Base-by-base conservation (phyloP, 495 filamentous ascomycete species). In the Talaromyces adpressus region DNA sequence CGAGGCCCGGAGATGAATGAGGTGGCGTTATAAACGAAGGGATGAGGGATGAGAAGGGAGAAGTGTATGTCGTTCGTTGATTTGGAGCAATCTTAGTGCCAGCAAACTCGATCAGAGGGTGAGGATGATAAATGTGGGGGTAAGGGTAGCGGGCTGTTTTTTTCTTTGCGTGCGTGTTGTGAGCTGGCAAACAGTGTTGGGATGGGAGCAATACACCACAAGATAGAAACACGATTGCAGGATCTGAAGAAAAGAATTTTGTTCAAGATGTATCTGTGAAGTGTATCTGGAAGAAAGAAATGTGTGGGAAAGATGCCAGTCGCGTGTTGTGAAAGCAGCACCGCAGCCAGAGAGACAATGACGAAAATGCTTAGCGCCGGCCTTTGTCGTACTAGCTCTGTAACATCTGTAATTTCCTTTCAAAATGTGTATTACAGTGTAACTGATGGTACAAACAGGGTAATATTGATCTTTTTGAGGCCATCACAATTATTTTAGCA, bases 241-340 rank as follows among this genome's bases (percentile, higher is more conserved):
- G 11, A 49, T 20, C 5, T 18, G 62, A 68, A 62, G 47, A 60
- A 66, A 65, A 64, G 67, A 54, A 58, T 65, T 67, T 62, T 30
- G 14, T 23, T 23, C 54, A 36, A 29, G 30, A 60, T 16, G 14
- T 53, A 16, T 41, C 36, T 41, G 36, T 57, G 18, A 62, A 39
- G 29, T 51, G 22, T 47, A 27, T 49, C 12, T 20, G 56, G 52
- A 6, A 60, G 36, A 25, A 27, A 45, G 36, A 18, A 20, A 60
- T n/a, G 36, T 41, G 58, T 41, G 12, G 36, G 39, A 47, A 36
- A 36, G 29, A 34, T 63, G 49, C 45, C 18, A 63, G 61, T 63
- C 61, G 61, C 61, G 61, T 63, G 62, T 63, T 63, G 47, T 29
- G 52, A 45, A 16, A 30, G 51, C 29, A 34, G 25, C 14, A 20